A percentile compares a stretch with the other conserved stretches of the same genome.
Evolutionary conservation across 192 early-diverging fungal genomes (phyloP).

Genomic region (Coemansia sp.): DNA sequence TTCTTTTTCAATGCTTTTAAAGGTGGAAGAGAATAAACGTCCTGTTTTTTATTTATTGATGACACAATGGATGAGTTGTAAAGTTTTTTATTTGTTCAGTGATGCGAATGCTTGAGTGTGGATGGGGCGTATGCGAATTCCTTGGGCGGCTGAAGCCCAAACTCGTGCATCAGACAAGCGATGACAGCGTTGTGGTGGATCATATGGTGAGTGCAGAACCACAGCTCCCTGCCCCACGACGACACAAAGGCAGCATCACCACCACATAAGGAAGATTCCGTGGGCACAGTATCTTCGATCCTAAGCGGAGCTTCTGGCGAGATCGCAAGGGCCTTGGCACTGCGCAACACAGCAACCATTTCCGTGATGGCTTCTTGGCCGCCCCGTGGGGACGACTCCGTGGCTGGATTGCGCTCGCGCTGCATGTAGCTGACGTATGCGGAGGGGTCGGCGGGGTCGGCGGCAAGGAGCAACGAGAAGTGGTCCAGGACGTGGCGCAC

Average conservation of each 20-base stretch:
- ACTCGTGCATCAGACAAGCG: slow-evolving; percentile 39
- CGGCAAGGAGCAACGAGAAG: slow-evolving; percentile 32
- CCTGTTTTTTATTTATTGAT: too few relatives aligned
- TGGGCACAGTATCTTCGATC: slow-evolving; percentile 31
- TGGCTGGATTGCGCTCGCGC: slow-evolving; percentile 22
- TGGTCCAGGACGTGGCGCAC: slow-evolving; percentile 58
- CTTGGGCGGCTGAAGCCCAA: slow-evolving; percentile 21
- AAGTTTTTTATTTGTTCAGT: too few relatives aligned
- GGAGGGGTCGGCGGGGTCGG: neutral
- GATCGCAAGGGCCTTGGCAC: neutral
- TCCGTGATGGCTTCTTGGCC: slow-evolving; percentile 20
- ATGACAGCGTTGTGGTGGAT: slow-evolving; percentile 56
- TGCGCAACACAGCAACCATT: slow-evolving; percentile 1
- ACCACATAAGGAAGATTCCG: neutral
- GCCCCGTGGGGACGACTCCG: slow-evolving; percentile 16
- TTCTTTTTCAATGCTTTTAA: too few relatives aligned
- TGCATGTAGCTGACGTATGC: slow-evolving; percentile 20
- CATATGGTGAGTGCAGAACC: slow-evolving; percentile 58
- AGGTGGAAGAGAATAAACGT: too few relatives aligned
- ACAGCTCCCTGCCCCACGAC: slow-evolving; percentile 48
- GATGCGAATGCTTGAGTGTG: slow-evolving; percentile 29
- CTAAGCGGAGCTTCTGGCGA: neutral
- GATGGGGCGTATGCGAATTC: slow-evolving; percentile 54
- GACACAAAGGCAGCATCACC: slow-evolving; percentile 25
- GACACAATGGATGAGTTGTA: too few relatives aligned